Base-by-base conservation (phyloP, 2,329 filamentous ascomycete genomes). In the Ceratocystis diversiconidia region DNA sequence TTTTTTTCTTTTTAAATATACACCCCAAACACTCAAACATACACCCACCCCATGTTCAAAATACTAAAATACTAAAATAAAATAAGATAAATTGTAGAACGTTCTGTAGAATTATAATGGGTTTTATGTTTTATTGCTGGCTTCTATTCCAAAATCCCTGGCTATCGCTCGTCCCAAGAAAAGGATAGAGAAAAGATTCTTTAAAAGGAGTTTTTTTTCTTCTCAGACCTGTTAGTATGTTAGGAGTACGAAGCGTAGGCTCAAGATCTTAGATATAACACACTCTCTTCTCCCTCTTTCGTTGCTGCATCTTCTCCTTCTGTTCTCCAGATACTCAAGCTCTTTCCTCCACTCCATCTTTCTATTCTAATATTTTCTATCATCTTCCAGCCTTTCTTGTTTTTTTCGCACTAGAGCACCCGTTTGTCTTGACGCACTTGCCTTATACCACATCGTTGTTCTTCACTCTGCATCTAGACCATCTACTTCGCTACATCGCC, bases 191-290 rank as follows among this genome's bases (percentile, higher is more conserved):
- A 50, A 50, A 19, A 50, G 46, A 10, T 50, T 50, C 46, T 50
- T 25, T 10, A 25, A 50, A 50, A 50, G 46, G 46, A 50, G 46
- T 50, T 50, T 1, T 50, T 50, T 50, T 22, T 48, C 17, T 17
- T 50, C 19, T 22, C 10, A 19, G 10, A 41, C 36, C 36, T 41
- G 36, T 41, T 50, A 25, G 46, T 8, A 19, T 50, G 46, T 50
- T 50, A 25, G 36, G 19, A 50, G 19, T 50, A 22, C 17, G 3
- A 19, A 19, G 46, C 19, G 22, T 8, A 22, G 22, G 46, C 46
- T n/a, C 46, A 50, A 50, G 46, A 50, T n/a, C 46, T 50, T 43
- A 43, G 48, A 64, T 64, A 64, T 64, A 64, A 60, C 15, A 30
- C 59, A 15, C 32, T 8, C 50, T 64, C 2, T 12, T 59, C 48